phyloP scores from a whole-genome alignment of 2,329 filamentous ascomycete genomes.

The Ceratocystis cubensis region DNA sequence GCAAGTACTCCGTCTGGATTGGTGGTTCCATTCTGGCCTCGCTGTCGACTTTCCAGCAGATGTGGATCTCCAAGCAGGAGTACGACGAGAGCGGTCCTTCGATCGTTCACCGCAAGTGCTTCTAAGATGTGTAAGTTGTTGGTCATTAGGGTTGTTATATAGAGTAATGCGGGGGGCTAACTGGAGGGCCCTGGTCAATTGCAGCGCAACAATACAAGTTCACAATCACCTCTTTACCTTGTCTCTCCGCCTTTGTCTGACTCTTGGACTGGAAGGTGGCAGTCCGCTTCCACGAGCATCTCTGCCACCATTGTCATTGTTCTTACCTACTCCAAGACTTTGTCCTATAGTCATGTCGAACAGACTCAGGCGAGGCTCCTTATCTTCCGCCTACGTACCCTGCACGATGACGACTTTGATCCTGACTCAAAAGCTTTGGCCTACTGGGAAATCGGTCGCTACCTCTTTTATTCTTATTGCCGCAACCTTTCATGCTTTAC shows the following conservation, averaged over 20 bases:
- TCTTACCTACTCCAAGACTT: background rate
- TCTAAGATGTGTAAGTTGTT: conserved; percentile 58
- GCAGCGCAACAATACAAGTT: conserved; percentile 27
- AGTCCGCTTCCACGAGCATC: background rate
- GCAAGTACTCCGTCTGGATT: conserved; percentile 99
- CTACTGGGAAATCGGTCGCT: conserved; percentile 17
- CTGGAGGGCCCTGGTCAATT: conserved; percentile 20
- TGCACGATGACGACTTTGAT: conserved; percentile 17
- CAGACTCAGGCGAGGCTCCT: background rate
- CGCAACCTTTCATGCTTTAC: conserved; percentile 31
- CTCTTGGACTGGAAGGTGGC: background rate
- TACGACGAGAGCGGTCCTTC: conserved; percentile 99
- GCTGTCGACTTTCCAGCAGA: conserved; percentile 99
- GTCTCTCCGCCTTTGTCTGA: conserved; percentile 13
- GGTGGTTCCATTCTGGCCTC: conserved; percentile 99
- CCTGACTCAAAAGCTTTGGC: conserved; percentile 20
- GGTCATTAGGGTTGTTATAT: conserved; percentile 15
- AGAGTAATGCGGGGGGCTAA: conserved; percentile 23
- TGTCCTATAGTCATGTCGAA: background rate
- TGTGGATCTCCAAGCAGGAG: conserved; percentile 99
- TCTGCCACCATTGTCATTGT: background rate
- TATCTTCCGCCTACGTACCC: background rate
- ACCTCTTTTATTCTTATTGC: conserved; percentile 12
- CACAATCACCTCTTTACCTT: conserved; percentile 23
- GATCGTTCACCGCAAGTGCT: conserved; percentile 99